These are phyloP conservation scores for Hygrophoropsis aurantiaca DNA, from an alignment of 768 basidiomycete genomes.

Conservation along the genomic window DNA sequence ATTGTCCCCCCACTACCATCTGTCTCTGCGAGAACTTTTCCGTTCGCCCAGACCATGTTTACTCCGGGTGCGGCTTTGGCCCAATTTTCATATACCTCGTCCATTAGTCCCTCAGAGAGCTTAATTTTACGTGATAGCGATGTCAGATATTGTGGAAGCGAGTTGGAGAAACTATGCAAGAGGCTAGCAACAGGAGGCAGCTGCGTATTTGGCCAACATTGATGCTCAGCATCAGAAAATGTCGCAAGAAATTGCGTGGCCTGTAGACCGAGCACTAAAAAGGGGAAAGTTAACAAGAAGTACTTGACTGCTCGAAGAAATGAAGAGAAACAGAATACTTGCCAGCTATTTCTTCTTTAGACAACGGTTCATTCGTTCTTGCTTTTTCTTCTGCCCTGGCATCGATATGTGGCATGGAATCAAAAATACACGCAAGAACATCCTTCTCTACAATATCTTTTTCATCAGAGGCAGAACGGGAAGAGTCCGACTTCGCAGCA, in stretches of 20 bases:
- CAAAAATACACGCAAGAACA: slow-evolving; percentile 25
- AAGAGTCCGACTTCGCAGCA: slow-evolving; percentile 8
- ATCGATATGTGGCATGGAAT: slow-evolving; percentile 28
- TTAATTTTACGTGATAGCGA: slow-evolving; percentile 70
- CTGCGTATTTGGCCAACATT: slow-evolving; percentile 16
- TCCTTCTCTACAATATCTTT: slow-evolving; percentile 15
- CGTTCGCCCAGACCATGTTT: slow-evolving; percentile 81
- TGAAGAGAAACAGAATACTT: slow-evolving; percentile 14
- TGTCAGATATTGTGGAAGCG: slow-evolving; percentile 86
- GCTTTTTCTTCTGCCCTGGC: slow-evolving; percentile 30
- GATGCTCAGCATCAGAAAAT: slow-evolving; percentile 37
- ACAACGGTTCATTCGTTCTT: slow-evolving; percentile 43
- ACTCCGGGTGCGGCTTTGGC: slow-evolving; percentile 48
- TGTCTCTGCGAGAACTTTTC: slow-evolving; percentile 53
- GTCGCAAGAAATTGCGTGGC: slow-evolving; percentile 73
- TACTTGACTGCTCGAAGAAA: not conserved
- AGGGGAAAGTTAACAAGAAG: not conserved
- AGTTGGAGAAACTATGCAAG: slow-evolving; percentile 72
- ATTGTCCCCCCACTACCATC: slow-evolving; percentile 57
- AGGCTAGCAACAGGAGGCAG: slow-evolving; percentile 15
- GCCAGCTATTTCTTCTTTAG: slow-evolving; percentile 58
- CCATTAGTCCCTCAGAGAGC: slow-evolving; percentile 45
- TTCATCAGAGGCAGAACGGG: not conserved
- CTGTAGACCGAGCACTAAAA: slow-evolving; percentile 66
- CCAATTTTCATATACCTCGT: slow-evolving; percentile 61